phyloP scores from a whole-genome alignment of 176 grass and related monocot genomes.

The Ensete glaucum region DNA sequence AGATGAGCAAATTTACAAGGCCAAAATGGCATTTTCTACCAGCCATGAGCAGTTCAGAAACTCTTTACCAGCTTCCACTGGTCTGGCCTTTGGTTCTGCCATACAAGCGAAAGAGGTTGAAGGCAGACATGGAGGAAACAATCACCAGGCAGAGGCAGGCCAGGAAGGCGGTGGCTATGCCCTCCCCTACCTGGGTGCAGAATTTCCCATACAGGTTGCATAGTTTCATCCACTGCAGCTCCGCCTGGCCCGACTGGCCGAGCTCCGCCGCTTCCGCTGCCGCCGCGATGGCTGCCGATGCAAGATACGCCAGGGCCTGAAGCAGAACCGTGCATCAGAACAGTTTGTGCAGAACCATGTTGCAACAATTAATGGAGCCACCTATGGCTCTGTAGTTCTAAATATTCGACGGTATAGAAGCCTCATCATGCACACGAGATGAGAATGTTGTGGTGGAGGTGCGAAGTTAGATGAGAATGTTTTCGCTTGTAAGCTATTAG shows the following conservation, averaged over 20 bases:
- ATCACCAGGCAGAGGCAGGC: conserved; percentile 36
- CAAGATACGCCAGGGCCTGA: conserved; percentile 63
- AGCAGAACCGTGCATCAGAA: neutral
- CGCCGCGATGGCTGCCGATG: conserved; percentile 43
- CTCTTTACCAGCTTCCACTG: neutral
- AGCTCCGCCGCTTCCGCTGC: conserved; percentile 50
- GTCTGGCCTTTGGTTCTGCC: conserved; percentile 22
- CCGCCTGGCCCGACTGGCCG: conserved; percentile 40
- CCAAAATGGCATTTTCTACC: no score
- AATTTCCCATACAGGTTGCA: conserved; percentile 71
- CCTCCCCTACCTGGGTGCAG: conserved; percentile 51
- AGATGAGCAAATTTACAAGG: no score
- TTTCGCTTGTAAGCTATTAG: no score
- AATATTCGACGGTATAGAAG: no score
- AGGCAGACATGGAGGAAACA: conserved; percentile 54
- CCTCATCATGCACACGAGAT: no score
- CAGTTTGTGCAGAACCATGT: no score
- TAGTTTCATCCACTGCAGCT: conserved; percentile 95
- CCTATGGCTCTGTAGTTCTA: no score
- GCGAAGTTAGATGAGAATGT: no score
- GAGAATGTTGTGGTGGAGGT: no score
- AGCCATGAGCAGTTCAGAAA: no score
- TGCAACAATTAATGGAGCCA: no score
- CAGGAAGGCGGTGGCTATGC: conserved; percentile 36
- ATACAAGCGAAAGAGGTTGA: conserved; percentile 90